Percentiles rank a stretch among this genome's conserved stretches.
Evolutionary conservation across 257 asterid genomes (phyloP).

Genomic region (Paulownia fortunei): DNA sequence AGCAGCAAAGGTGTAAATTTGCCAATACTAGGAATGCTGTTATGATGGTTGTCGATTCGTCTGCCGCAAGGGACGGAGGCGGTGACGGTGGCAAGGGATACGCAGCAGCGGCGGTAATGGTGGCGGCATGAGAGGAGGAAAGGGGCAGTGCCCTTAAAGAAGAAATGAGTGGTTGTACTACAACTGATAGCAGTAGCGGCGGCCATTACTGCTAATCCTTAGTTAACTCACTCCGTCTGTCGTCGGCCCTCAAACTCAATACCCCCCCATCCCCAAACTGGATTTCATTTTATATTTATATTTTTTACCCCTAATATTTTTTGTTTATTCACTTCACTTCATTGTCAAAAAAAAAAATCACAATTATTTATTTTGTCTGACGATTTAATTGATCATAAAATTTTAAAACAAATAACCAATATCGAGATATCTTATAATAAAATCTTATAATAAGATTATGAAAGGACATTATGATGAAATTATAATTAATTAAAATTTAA

Average conservation of each 20-base stretch:
- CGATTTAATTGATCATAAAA: no score
- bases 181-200: constrained; percentile 35
- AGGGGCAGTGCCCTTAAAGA: constrained; percentile 30
- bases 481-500: no score
- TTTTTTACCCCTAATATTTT: background rate
- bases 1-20: constrained; percentile 25
- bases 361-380: no score
- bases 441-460: no score
- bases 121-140: constrained; percentile 25
- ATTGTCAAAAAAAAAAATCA: background rate
- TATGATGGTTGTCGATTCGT: background rate
- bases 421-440: no score
- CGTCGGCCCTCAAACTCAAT: background rate
- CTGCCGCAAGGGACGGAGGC: constrained; percentile 14
- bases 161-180: background rate
- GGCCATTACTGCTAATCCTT: constrained; percentile 30
- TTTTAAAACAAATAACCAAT: no score
- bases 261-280: background rate
- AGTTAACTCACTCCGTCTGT: background rate
- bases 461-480: no score
- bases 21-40: background rate
- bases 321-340: background rate
- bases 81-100: constrained; percentile 12
- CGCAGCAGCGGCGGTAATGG: constrained; percentile 30
- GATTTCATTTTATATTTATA: background rate